These are phyloP conservation scores for Gastrolobium villosum DNA, from an alignment of 306 rosid genomes.

Conservation along the genomic window DNA sequence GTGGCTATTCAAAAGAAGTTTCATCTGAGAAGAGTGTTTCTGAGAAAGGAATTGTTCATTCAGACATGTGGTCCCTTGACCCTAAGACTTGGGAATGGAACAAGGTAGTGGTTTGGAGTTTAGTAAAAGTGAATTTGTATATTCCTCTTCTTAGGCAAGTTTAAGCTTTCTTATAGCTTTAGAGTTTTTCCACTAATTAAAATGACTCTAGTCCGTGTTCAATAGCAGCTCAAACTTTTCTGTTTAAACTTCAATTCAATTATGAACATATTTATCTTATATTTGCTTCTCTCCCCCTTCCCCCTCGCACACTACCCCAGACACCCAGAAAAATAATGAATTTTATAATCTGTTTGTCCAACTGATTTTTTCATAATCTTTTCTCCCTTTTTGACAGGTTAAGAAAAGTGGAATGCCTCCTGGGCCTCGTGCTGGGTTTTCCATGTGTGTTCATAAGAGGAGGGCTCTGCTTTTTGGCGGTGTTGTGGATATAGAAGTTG, in stretches of 20 bases:
- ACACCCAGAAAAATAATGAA: slow-evolving; percentile 15
- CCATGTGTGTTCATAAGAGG: slow-evolving; percentile 95
- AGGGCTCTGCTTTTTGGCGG: slow-evolving; percentile 94
- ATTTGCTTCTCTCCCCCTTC: slow-evolving; percentile 24
- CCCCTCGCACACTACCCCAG: not conserved
- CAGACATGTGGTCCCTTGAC: slow-evolving; percentile 97
- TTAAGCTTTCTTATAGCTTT: slow-evolving; percentile 29
- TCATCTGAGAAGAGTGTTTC: slow-evolving; percentile 77
- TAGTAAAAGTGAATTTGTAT: slow-evolving; percentile 38
- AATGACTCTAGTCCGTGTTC: slow-evolving; percentile 16
- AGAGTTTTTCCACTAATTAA: slow-evolving; percentile 26
- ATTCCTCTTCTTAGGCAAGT: slow-evolving; percentile 35
- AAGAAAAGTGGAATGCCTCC: slow-evolving; percentile 99
- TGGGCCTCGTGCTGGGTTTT: slow-evolving; percentile 98
- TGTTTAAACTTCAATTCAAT: slow-evolving; percentile 21
- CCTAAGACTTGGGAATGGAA: slow-evolving; percentile 99
- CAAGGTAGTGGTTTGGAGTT: slow-evolving; percentile 71
- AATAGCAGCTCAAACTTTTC: slow-evolving; percentile 25
- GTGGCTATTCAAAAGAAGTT: slow-evolving; percentile 97
- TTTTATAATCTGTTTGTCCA: slow-evolving; percentile 1
- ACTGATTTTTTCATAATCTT: slow-evolving; percentile 38
- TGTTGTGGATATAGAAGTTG: slow-evolving; percentile 96
- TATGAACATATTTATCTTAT: not conserved
- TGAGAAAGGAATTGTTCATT: slow-evolving; percentile 92
- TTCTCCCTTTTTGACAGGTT: slow-evolving; percentile 64